Evolutionary conservation across 495 filamentous ascomycete genomes (phyloP), one percentile per base, ranked within the genome.

Genomic region (Annulohypoxylon nitens): DNA sequence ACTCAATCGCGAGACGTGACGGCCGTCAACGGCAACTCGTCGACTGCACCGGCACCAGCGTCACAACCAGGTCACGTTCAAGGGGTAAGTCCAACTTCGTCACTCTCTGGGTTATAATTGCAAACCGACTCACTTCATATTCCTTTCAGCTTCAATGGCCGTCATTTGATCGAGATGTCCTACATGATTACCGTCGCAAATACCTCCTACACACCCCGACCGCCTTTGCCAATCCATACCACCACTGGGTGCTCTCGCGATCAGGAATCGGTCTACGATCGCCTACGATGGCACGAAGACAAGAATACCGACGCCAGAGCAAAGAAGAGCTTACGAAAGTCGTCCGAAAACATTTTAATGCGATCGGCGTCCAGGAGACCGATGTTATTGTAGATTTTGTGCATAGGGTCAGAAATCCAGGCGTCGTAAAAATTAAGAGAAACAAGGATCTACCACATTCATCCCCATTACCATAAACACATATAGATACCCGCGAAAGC

Each of bases 311-410:
- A 55, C 85, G 92, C 61, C 89, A 95, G 76, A 86, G 86, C 75
- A 92, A 93, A 76, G 90, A 95, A 26, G 88, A 94, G 73, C 86
- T 98, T 39, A 92, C 93, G n/a, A 86, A 90, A 64, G 86, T 91
- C 9, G 93, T 96, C 25, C 84, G 95, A 66, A 97, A 94, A 82
- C 93, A 97, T 79, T 97, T 98, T 80, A 97, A 97, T 77, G 90
- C 89, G 23, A 86, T 92, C 55, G 93, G 91, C 9, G 88, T 97
- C 11, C 90, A 90, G 61, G 95, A 98, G 80, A 93, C 90, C 71
- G 95, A 97, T 75, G 91, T 93, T 36, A 92, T 97, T 62, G 93
- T 94, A 18, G 90, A 93, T 71, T 92, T 97, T 77, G 76, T 96
- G 55, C 97, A 98, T 82, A 95, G 92, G 70, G 91, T 94, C 20